Evolutionary conservation across 345 rosid species (phyloP), one percentile per base, ranked within the genome.

Genomic region (Brassica juncea): DNA sequence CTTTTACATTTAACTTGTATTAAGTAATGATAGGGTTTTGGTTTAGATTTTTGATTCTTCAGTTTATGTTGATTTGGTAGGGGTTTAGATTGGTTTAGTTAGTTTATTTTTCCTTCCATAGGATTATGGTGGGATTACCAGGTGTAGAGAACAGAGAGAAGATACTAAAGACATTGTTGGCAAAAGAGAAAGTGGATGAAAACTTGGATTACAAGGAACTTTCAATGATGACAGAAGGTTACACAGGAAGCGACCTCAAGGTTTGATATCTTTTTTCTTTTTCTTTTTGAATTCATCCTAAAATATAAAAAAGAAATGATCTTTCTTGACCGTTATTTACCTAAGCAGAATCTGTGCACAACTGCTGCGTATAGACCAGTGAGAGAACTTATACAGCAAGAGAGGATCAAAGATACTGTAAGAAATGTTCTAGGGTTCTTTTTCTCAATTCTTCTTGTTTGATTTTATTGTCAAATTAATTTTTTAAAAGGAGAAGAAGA

Each of bases 351-450:
- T 79, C 77, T 93, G 14, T 93, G 98, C 81, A 86, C 93, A n/a
- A 93, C 98, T 19, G 98, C 98, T 54, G 97, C 97, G 11, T 93
- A 91, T 82, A 81, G 92, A 55, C 97, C 93, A 3, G 93, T 93
- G 42, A 87, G 98, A 75, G 94, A 93, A 85, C 86, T 93, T 49
- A 91, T 93, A 78, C 87, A 88, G 55, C 91, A 93, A 75, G 98
- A 91, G 74, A 84, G 93, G 77, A 72, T 82, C n/a, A 93, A 89
- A 86, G 98, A 83, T 73, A 35, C 77, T 79, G 98, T 88, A 58
- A 80, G 85, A 34, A 27, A 5, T 12, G 52, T 65, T 69, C 2
- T 64, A 4, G n/a, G 9, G 0, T 12, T 25, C 2, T 8, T 47
- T 28, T 3, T 1, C 7, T 10, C 2, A 30, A 6, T 57, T 14